Base-by-base conservation (phyloP, 1,284 basidiomycete genomes). In the Pisolithus thermaeus region DNA sequence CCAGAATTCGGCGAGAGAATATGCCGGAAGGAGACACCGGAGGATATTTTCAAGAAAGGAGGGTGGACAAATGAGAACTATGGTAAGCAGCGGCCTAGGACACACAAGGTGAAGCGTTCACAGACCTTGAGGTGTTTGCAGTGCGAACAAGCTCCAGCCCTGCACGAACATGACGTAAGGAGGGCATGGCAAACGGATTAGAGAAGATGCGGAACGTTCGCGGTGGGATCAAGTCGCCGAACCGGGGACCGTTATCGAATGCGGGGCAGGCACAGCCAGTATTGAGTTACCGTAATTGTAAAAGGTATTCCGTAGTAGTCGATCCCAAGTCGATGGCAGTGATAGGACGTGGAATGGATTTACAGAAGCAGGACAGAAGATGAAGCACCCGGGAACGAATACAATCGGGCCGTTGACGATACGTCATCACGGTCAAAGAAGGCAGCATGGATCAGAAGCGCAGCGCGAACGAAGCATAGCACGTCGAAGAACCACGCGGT, bases 41-140 rank as follows among this genome's bases (percentile, higher is more conserved):
- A 44, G 25, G 37, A 41, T 49, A 22, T 36, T 45, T 39, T 28
- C 35, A 49, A 53, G 48, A 44, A 49, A 52, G 5, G 18, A 20
- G 44, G 55, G 45, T 22, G 44, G 32, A 50, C 37, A 9, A 48
- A 4, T 7, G 27, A 42, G 4, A 42, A 7, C 12, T 50, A 48
- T 51, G 50, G 50, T 70, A 57, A 70, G 66, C 55, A 49, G 60
- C n/a, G 43, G 50, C 20, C 46, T 23, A 30, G 28, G 50, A 7
- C 23, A 9, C 28, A 22, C 20, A 22, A 22, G 49, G 40, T 23
- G 28, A n/a, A 46, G 28, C 4, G 6, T 27, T 49, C 25, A 71
- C 83, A 54, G 67, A 86, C 87, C 83, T 90, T 90, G 62, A 90
- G 79, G 60, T 82, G 84, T 69, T 89, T 90, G 76, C 87, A 91